These are phyloP conservation scores for Penicillium aurantiogriseum DNA, from an alignment of 2,329 filamentous ascomycete species.

Conservation along the genomic window DNA sequence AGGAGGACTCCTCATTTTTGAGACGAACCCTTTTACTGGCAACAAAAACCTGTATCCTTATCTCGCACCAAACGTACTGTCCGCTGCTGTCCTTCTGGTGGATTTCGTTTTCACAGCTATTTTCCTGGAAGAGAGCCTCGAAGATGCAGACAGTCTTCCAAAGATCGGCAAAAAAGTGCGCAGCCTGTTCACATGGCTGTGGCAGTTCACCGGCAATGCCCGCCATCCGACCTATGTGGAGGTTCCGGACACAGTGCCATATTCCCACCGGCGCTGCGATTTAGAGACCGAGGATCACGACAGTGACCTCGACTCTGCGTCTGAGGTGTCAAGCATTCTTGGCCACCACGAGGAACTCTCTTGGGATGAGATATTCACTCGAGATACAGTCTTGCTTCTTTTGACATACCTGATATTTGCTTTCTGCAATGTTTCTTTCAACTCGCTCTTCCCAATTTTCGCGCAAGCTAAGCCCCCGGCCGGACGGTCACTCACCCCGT, in stretches of 20 bases:
- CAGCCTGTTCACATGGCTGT: constrained; percentile 65
- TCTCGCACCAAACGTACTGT: constrained; percentile 76
- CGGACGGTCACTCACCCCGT: constrained; percentile 71
- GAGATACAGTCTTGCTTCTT: constrained; percentile 78
- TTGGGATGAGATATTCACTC: constrained; percentile 65
- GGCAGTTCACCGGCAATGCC: constrained; percentile 63
- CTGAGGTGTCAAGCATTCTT: constrained; percentile 38
- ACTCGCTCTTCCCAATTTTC: constrained; percentile 92
- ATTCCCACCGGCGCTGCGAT: constrained; percentile 29
- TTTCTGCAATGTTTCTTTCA: constrained; percentile 90
- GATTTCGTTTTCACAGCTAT: constrained; percentile 73
- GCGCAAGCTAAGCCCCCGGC: constrained; percentile 71
- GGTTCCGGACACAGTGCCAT: constrained; percentile 26
- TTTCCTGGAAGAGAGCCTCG: constrained; percentile 83
- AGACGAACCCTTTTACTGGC: constrained; percentile 56
- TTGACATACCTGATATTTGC: constrained; percentile 90
- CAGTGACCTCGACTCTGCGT: constrained; percentile 46
- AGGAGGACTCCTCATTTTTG: constrained; percentile 78
- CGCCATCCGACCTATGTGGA: constrained; percentile 60
- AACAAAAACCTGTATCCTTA: constrained; percentile 70
- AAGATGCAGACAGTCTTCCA: constrained; percentile 62
- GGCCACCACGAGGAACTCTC: constrained; percentile 52
- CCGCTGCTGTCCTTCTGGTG: constrained; percentile 67
- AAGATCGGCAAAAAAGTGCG: constrained; percentile 59
- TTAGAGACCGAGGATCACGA: constrained; percentile 38